Evolutionary conservation across 495 filamentous ascomycete genomes (phyloP).

Genomic region (Xylaria grammica): DNA sequence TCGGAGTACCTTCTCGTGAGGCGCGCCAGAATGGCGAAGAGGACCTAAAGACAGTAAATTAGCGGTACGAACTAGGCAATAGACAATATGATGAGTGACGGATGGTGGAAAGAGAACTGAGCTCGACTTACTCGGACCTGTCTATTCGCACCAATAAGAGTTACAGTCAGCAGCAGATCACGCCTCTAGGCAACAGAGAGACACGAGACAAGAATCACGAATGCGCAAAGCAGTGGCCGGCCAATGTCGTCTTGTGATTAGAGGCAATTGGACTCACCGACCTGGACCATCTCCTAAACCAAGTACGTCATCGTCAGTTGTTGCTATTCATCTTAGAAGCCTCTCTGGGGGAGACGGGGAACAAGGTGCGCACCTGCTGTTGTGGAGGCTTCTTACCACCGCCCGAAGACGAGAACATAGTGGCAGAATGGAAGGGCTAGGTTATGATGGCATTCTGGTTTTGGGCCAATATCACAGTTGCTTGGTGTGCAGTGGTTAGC

Average conservation of each 20-base stretch:
- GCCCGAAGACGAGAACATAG: slow-evolving; percentile 62
- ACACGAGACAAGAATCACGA: not conserved
- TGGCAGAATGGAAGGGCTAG: slow-evolving; percentile 25
- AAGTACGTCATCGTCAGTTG: slow-evolving; percentile 41
- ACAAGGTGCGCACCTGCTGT: slow-evolving; percentile 66
- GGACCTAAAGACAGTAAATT: slow-evolving; percentile 57
- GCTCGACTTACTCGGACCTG: slow-evolving; percentile 62
- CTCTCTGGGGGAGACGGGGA: slow-evolving; percentile 12
- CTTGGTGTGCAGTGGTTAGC: slow-evolving; percentile 1
- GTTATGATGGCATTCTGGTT: slow-evolving; percentile 31
- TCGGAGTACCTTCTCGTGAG: slow-evolving; percentile 53
- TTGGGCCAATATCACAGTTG: slow-evolving; percentile 16
- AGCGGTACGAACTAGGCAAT: not conserved
- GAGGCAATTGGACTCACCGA: slow-evolving; percentile 67
- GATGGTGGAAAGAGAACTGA: slow-evolving; percentile 2
- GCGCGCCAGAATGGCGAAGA: slow-evolving; percentile 91
- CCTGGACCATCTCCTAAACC: slow-evolving; percentile 96
- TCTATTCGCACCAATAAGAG: slow-evolving; percentile 44
- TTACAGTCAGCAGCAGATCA: slow-evolving; percentile 15
- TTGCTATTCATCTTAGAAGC: slow-evolving; percentile 1
- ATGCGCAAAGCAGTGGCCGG: not conserved
- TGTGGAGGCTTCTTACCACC: slow-evolving; percentile 71
- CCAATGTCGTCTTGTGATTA: not conserved
- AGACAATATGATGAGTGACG: not conserved
- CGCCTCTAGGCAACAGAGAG: not conserved